Base-by-base conservation (phyloP, 441 rosid genomes). In the Eutrema salsugineum region DNA sequence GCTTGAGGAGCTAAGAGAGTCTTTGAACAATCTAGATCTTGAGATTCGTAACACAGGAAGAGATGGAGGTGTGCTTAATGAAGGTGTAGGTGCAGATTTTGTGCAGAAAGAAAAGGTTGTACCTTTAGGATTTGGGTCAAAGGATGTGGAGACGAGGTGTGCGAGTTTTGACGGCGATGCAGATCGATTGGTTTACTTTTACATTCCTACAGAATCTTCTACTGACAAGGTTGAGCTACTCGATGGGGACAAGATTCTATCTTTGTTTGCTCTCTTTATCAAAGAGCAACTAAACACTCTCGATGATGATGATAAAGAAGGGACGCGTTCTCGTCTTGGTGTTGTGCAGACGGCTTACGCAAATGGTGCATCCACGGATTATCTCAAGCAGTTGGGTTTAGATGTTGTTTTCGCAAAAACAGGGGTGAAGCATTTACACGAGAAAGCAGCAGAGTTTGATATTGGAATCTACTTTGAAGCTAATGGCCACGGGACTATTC, bases 81-180 rank as follows among this genome's bases (percentile, higher is more conserved):
- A 91, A 79, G 78, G 86, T 50, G 98, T 91, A 68, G 98, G 98
- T 72, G 98, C 99, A 49, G 98, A 94, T 59, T 90, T 79, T 75
- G 97, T 94, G 68, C 99, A 90, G 88, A 94, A 94, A 74, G 98
- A 90, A 81, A 94, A 89, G 83, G 88, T 86, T 79, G 68, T 68
- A 62, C 99, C 97, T 11, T 84, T 64, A 44, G 90, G 88, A 63
- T 90, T 90, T 75, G 86, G 86, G 71, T 68, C 81, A 5, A 59
- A 69, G 6, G 93, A 90, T 78, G 80, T 71, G 39, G 91, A 94
- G 19, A 39, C 68, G 71, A 88, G 97, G 88, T 94, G 99, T 86
- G 94, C 88, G 30, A 94, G 97, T 83, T 86, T 94, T 82, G 99
- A 94, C 67, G 99, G 99, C 12, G 99, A 94, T 87, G 99, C 94